These are phyloP conservation scores for Domatiomyces globalis DNA, from an alignment of 2,329 filamentous ascomycete genomes.

Conservation along the genomic window DNA sequence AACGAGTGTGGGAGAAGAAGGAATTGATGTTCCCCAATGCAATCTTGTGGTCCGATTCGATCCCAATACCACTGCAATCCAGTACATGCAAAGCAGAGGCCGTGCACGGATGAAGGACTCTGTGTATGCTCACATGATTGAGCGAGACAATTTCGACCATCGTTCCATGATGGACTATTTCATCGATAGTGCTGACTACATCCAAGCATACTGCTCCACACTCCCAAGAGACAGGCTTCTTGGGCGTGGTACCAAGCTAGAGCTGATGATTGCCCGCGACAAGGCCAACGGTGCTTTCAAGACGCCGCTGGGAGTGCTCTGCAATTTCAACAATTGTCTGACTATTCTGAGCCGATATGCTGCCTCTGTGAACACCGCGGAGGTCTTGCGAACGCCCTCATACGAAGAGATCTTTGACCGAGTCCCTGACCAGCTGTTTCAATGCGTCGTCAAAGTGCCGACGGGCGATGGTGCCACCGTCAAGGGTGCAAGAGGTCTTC, in stretches of 20 bases:
- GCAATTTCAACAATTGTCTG: constrained; percentile 14
- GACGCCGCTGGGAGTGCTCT: constrained; percentile 11
- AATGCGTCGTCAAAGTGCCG: constrained; percentile 69
- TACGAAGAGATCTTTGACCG: constrained; percentile 30
- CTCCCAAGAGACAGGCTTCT: constrained; percentile 64
- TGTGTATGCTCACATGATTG: constrained; percentile 71
- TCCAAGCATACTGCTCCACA: constrained; percentile 54
- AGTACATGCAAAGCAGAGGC: constrained; percentile 86
- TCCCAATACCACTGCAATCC: constrained; percentile 75
- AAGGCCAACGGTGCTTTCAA: constrained; percentile 9
- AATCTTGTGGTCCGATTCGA: constrained; percentile 62
- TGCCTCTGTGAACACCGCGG: constrained; percentile 23
- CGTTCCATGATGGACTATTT: constrained; percentile 43
- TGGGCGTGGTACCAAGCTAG: constrained; percentile 44
- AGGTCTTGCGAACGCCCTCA: constrained; percentile 22
- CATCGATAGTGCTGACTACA: constrained; percentile 45
- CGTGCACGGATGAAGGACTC: constrained; percentile 67
- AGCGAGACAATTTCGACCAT: constrained; percentile 53
- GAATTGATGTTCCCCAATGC: constrained; percentile 52
- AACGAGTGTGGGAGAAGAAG: constrained; percentile 52
- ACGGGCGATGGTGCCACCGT: constrained; percentile 50
- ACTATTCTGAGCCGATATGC: constrained; percentile 14
- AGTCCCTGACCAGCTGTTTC: constrained; percentile 35
- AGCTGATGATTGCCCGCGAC: constrained; percentile 42
- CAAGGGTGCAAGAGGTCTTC: constrained; percentile 47